Evolutionary conservation across 352 stramenopile species (phyloP), one percentile per base, ranked within the genome.

Genomic region (Phytophthora melonis): DNA sequence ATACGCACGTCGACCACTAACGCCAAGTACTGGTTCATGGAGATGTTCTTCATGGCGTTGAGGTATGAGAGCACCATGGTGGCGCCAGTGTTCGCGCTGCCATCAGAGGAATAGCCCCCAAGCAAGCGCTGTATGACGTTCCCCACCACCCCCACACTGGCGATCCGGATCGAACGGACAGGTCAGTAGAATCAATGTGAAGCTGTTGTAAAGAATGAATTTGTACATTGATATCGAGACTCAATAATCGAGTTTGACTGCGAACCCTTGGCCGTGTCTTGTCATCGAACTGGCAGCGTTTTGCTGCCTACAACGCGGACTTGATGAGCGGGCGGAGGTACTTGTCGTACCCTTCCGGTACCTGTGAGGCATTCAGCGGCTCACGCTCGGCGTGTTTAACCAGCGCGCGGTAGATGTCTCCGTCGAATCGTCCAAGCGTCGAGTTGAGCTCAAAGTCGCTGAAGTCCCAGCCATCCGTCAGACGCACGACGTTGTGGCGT

Each of bases 41-140:
- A 92, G 58, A 81, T 92, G 58, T 84, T 89, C 36, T 89, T 88
- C 63, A 82, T 91, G 65, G 78, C 83, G 30, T 72, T 90, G 32
- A 79, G 83, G 4, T 92, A 84, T 58, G 85, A 92, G 59, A 86
- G 78, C 50, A 64, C 76, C 13, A 84, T 92, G 70, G 70, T 92
- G 41, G 56, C 80, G 10, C 82, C 84, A n/a, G 69, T 87, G 21
- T 87, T 87, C 47, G 63, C 66, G 3, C 69, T 86, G 11, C 47
- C 68, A 43, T 45, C 68, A 6, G 60, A 80, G 45, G 43, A 66
- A 66, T 66, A 52, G 67, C 32, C 16, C 18, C 41, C 13, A n/a
- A 49, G 41, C n/a, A 58, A 53, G n/a, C 6, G 13, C 34, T 14
- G 25, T 56, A 14, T 43, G 62, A 69, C 56, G 62, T 49, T 19